Evolutionary conservation across 495 filamentous ascomycete species (phyloP), one percentile per base, ranked within the genome.

Genomic region (Penicillium pancosmium): DNA sequence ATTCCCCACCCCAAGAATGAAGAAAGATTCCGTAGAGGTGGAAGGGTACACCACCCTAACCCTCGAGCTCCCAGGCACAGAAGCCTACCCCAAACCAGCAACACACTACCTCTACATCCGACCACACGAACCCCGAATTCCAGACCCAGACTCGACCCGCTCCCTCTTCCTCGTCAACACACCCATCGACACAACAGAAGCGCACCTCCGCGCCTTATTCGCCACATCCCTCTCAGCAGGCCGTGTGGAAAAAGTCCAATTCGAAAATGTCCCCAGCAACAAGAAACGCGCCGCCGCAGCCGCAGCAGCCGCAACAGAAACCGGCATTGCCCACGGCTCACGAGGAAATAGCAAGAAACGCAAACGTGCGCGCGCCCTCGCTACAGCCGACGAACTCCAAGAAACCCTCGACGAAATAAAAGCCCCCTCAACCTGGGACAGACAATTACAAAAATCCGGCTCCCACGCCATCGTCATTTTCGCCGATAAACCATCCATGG

Each of bases 91-190:
- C 7, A 67, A 78, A 16, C 61, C 80, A n/a, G 82, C 80, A 57
- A 84, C 80, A 49, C 94, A 98, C 76, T 90, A 91, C 76, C 80
- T 98, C 68, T 97, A 97, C 74, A 72, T 97, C 52, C 90, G 88
- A 55, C 85, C 84, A 33, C 91, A 97, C 69, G 81, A 86, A 44
- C 92, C 89, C 55, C 90, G 86, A 65, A 81, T 92, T 23, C 86
- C 91, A 15, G 88, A 88, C 11, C 77, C 84, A 16, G 81, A 88
- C 65, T 86, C 92, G 65, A 68, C 82, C 21, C 86, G 91, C 57
- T 89, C 88, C 48, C 81, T 98, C 23, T 98, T 96, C 75, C 66
- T 93, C 21, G 87, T 92, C 59, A 98, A 98, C 68, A 68, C 93
- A 6, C 95, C 94, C 35, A 78, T 92, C 63, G 93, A 97, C 72